phyloP scores from a whole-genome alignment of 345 rosid species.

The Psidium friedrichsthalianum region DNA sequence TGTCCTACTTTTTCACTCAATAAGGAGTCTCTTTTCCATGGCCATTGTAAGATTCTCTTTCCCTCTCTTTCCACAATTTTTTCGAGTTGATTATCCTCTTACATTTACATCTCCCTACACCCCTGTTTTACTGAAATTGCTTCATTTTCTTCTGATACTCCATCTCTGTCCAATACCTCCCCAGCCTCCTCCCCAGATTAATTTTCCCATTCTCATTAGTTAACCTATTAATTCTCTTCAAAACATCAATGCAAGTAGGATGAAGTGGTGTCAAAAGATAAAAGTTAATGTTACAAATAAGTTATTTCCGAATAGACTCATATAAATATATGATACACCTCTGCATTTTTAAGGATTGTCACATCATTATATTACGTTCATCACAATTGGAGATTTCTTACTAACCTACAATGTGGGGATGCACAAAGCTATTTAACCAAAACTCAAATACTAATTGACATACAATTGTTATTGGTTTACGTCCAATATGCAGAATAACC shows the following conservation, averaged over 20 bases:
- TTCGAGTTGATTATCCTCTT: no score
- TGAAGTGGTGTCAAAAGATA: not conserved
- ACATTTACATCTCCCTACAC: no score
- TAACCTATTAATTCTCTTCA: not conserved
- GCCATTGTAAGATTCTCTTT: no score
- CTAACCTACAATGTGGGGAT: constrained; percentile 51
- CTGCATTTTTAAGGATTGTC: constrained; percentile 69
- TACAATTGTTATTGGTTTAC: not conserved
- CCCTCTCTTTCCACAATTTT: no score
- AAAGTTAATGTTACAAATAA: not conserved
- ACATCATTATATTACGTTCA: constrained; percentile 61
- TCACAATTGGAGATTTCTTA: constrained; percentile 82
- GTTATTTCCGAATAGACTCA: not conserved
- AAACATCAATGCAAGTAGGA: constrained; percentile 4
- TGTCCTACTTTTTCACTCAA: no score
- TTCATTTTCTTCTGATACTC: no score
- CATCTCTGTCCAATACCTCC: no score
- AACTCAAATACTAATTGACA: not conserved
- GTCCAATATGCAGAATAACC: not conserved
- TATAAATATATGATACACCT: constrained; percentile 24
- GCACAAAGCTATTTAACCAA: not conserved
- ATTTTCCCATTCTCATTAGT: no score
- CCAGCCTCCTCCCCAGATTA: no score
- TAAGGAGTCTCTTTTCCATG: no score
- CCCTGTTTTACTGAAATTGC: no score